A percentile compares a stretch with the other conserved stretches of the same genome.
phyloP scores from a whole-genome alignment of 176 grass and related monocot species.

The Paspalum vaginatum region DNA sequence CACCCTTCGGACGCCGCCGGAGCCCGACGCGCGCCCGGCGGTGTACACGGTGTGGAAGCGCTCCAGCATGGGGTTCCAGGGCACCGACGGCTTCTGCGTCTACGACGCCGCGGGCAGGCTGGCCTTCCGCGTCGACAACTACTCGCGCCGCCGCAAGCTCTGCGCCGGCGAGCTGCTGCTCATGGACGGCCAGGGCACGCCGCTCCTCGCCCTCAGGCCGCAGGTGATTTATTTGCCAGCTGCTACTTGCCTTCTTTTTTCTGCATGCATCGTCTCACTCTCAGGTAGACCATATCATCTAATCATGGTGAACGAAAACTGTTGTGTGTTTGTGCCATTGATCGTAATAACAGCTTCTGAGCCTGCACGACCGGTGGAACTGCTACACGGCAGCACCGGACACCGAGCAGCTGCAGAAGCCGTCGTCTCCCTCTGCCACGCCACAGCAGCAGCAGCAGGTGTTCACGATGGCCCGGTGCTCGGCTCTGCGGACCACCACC shows the following conservation, averaged over 20 bases:
- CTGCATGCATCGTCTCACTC: no score
- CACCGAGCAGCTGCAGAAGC: neutral
- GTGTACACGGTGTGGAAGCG: conserved; percentile 46
- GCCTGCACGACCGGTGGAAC: conserved; percentile 86
- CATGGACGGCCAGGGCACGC: conserved; percentile 43
- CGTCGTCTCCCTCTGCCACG: neutral
- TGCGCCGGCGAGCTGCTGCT: conserved; percentile 47
- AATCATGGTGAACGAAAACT: no score
- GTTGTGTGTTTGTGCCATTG: no score
- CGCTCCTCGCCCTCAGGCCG: conserved; percentile 42
- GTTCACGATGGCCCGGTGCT: conserved; percentile 68
- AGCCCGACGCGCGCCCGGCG: neutral
- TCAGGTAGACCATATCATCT: no score
- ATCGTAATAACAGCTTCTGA: conserved; percentile 55
- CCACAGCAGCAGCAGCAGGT: conserved; percentile 10
- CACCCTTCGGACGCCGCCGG: no score
- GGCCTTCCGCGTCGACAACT: conserved; percentile 59
- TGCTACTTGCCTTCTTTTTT: neutral
- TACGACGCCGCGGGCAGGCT: conserved; percentile 34
- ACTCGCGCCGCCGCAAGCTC: conserved; percentile 45
- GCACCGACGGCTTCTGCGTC: conserved; percentile 49
- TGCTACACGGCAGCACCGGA: conserved; percentile 53
- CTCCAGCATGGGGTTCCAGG: conserved; percentile 51
- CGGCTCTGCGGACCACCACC: conserved; percentile 44
- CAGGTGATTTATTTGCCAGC: conserved; percentile 20